phyloP scores from a whole-genome alignment of 2,329 filamentous ascomycete species.

The Emericellopsis atlantica region DNA sequence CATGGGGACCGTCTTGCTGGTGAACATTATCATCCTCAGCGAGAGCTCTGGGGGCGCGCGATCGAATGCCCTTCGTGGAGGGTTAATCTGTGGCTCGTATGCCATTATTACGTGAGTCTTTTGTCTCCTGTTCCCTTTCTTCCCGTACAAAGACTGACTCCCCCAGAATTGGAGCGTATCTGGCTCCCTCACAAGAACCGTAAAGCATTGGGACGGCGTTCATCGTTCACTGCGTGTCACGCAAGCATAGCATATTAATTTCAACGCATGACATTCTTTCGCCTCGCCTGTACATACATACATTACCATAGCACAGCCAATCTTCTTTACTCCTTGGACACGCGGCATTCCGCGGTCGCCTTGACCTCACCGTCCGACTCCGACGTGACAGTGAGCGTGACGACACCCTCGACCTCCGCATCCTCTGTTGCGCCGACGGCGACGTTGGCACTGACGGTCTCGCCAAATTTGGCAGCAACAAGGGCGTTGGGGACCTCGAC shows the following conservation, averaged over 20 bases:
- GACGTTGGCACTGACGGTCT: conserved; percentile 22
- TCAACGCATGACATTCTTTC: neutral
- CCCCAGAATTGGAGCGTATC: neutral
- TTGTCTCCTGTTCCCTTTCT: neutral
- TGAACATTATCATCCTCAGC: conserved; percentile 65
- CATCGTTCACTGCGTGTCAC: neutral
- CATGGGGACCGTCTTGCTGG: conserved; percentile 57
- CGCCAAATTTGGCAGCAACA: conserved; percentile 26
- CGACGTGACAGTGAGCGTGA: conserved; percentile 29
- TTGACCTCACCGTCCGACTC: conserved; percentile 24
- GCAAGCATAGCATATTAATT: neutral
- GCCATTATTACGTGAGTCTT: conserved; percentile 31
- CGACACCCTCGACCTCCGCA: conserved; percentile 20
- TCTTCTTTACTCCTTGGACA: conserved; percentile 10
- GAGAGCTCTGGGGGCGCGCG: conserved; percentile 55
- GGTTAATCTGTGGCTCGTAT: conserved; percentile 39
- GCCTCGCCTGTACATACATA: too few relatives aligned
- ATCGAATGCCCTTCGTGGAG: conserved; percentile 37
- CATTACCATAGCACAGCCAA: too few relatives aligned
- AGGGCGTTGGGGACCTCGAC: conserved; percentile 27
- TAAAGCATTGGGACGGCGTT: too few relatives aligned
- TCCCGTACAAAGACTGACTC: neutral
- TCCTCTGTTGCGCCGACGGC: conserved; percentile 22
- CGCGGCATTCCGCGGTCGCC: conserved; percentile 16
- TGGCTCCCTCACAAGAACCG: neutral